Conservation (phyloP, 2,329 filamentous ascomycete genomes). For the Pezicula carpinea region DNA sequence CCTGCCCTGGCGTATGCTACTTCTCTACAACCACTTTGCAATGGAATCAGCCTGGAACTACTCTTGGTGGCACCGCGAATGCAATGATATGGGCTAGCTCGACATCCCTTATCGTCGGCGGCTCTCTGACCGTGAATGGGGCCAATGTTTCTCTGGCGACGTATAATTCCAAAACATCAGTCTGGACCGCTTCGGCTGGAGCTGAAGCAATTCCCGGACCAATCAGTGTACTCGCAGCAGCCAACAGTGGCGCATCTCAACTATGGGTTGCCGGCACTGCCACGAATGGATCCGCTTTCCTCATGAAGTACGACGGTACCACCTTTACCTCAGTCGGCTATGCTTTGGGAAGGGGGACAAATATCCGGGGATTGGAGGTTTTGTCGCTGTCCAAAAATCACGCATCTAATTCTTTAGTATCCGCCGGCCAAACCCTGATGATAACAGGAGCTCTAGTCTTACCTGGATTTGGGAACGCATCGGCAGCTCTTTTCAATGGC, state of each 20-base stretch:
- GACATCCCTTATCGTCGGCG: slow-evolving; percentile 70
- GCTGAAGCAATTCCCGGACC: slow-evolving; percentile 71
- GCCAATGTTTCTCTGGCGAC: slow-evolving; percentile 64
- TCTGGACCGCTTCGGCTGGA: slow-evolving; percentile 61
- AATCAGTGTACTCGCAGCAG: slow-evolving; percentile 70
- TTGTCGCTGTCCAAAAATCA: slow-evolving; percentile 69
- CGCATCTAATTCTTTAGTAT: slow-evolving; percentile 56
- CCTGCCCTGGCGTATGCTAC: slow-evolving; percentile 76
- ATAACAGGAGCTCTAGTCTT: slow-evolving; percentile 80
- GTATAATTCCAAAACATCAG: slow-evolving; percentile 64
- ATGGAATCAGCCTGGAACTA: slow-evolving; percentile 76
- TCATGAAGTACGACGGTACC: slow-evolving; percentile 77
- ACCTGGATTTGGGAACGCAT: slow-evolving; percentile 72
- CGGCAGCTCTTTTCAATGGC: slow-evolving; percentile 85
- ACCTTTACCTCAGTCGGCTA: slow-evolving; percentile 64
- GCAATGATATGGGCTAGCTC: slow-evolving; percentile 72
- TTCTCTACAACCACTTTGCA: slow-evolving; percentile 66
- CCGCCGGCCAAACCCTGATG: slow-evolving; percentile 66
- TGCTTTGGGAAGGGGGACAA: slow-evolving; percentile 58
- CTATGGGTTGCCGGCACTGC: slow-evolving; percentile 79
- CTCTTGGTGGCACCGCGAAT: slow-evolving; percentile 65
- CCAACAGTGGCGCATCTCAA: slow-evolving; percentile 64
- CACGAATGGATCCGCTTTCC: slow-evolving; percentile 63
- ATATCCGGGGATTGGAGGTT: slow-evolving; percentile 76
- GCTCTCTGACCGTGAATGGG: slow-evolving; percentile 65